Base-by-base conservation (phyloP, 805 yeast species). In the Nakazawaea holstii region DNA sequence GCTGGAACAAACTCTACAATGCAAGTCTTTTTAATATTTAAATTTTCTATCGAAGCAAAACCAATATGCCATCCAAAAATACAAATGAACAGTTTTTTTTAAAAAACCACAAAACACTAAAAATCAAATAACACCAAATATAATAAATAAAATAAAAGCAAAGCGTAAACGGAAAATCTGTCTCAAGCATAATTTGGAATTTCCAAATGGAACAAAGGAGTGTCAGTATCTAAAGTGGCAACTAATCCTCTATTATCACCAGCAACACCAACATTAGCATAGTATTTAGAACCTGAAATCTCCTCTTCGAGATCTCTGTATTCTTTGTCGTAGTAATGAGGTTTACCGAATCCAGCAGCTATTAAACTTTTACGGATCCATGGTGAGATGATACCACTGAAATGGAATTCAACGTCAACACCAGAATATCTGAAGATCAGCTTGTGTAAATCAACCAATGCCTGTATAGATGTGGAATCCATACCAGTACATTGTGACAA, bases 391-490 rank as follows among this genome's bases (percentile, higher is more conserved):
- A 91, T 79, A 26, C 96, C 95, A 9, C 87, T 79, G 63, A 91
- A 90, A 66, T 91, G 97, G 68, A 84, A 82, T 65, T 91, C 97
- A 49, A 89, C 91, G 55, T 85, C 89, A 49, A 84, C 72, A 60
- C 87, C 91, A 14, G 94, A 84, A 58, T 86, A 87, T 48, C 70
- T 74, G 64, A 82, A 80, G 41, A 89, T 64, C 13, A 89, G 81
- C 55, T 82, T 83, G 53, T 85, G 75, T 56, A 87, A 70, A 61
- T 91, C 97, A 43, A 82, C 79, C 48, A 91, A 70, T 2, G 84
- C 73, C 65, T 88, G 96, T 32, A 89, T 69, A 13, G 91, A 84
- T 0, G 97, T 87, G 8, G 87, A 74, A 63, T 91, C 97, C 35
- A 82, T 70, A 40, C 80, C 82, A 1, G 89, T 74, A 33, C 87